Evolutionary conservation across 352 stramenopile species (phyloP), one percentile per base, ranked within the genome.

Genomic region (Globisporangium emineosum): DNA sequence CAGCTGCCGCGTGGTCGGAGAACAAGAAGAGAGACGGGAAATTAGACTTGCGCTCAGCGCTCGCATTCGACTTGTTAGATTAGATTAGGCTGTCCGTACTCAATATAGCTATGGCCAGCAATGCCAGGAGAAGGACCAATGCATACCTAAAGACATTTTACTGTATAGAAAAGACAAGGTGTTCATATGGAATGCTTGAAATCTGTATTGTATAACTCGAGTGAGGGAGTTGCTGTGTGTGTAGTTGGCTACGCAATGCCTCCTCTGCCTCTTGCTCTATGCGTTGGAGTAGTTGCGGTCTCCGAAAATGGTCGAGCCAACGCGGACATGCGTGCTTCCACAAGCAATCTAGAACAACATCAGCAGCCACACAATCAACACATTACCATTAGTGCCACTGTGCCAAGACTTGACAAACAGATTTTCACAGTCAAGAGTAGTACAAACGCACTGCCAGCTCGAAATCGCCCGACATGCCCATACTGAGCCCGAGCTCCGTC

Each of bases 381-480:
- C 23, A 58, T 13, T 15, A 33, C n/a, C 17, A 60, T 45, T 21
- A 47, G 17, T 47, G 17, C 15, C 40, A 47, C 40, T 47, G 40
- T 47, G 6, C 19, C 47, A 29, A 40, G 3, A 17, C 9, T 23
- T 33, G 29, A n/a, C 23, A 21, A 47, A 37, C 21, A 61, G n/a
- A n/a, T n/a, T n/a, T n/a, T n/a, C n/a, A n/a, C 21, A 57, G 21
- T 13, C 30, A 30, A 43, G 30, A 42, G 30, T 17, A 19, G 10
- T 25, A 45, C 52, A 37, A 67, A 77, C 40, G 42, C 56, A 91
- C 85, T 51, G 98, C 98, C 25, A 97, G 83, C 71, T 99, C 94
- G 75, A 95, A 99, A 73, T 99, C 98, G 21, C 83, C 86, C n/a
- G 91, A 98, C 98, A 99, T 99, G 67, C 98, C 98, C 98, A 99